These are phyloP conservation scores for Trichomonas tenax DNA, from an alignment of 208 protist genomes.

Conservation along the genomic window DNA sequence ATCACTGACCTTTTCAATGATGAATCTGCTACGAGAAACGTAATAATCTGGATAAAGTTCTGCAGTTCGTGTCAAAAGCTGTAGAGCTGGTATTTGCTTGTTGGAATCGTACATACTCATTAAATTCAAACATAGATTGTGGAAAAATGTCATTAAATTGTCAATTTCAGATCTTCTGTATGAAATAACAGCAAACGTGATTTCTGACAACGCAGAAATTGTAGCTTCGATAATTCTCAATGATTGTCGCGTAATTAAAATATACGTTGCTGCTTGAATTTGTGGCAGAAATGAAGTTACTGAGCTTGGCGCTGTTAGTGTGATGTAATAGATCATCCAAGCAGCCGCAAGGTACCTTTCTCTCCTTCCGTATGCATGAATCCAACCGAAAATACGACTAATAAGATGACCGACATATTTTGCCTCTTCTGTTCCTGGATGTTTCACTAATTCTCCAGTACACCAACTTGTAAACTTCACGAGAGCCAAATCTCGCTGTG, in stretches of 20 bases:
- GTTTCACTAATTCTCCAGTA: neutral
- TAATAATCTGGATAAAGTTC: neutral
- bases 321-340: neutral
- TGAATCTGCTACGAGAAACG: neutral
- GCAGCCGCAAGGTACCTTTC: neutral
- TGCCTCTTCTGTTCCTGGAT: neutral
- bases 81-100: neutral
- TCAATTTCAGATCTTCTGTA: neutral
- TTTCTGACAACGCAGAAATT: neutral
- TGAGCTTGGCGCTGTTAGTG: neutral
- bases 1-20: neutral
- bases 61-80: neutral
- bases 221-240: neutral
- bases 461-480: slow-evolving; percentile 16
- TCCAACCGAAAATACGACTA: neutral
- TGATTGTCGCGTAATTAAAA: neutral
- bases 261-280: neutral
- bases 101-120: neutral
- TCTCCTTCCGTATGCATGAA: neutral
- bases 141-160: neutral
- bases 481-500: neutral
- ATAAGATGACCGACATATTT: neutral
- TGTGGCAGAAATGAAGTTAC: neutral
- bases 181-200: neutral
- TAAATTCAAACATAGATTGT: neutral